Percentiles rank a stretch among this genome's conserved stretches.
These are phyloP conservation scores for Plenodomus biglobosus DNA, from an alignment of 2,329 filamentous ascomycete species.

Conservation along the genomic window DNA sequence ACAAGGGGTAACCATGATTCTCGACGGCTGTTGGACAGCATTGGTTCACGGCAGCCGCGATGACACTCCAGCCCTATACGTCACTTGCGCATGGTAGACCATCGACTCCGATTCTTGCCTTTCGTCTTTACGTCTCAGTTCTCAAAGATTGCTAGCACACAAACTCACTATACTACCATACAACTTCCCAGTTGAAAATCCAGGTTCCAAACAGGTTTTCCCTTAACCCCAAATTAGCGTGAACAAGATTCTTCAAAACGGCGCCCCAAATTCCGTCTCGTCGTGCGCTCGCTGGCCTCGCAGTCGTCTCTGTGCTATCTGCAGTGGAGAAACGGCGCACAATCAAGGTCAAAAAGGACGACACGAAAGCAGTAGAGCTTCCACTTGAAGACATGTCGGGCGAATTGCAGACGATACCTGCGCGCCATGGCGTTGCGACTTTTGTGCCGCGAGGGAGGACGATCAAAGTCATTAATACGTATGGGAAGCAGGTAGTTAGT, in stretches of 20 bases:
- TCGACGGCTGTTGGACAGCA: slow-evolving; percentile 13
- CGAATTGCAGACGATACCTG: slow-evolving; percentile 51
- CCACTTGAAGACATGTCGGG: slow-evolving; percentile 41
- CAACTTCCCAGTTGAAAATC: background rate
- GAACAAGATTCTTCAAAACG: slow-evolving; percentile 24
- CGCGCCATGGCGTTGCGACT: slow-evolving; percentile 53
- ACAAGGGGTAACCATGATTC: slow-evolving; percentile 26
- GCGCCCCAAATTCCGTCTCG: slow-evolving; percentile 34
- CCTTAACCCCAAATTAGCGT: slow-evolving; percentile 5
- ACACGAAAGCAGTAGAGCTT: slow-evolving; percentile 12
- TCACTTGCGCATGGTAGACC: slow-evolving; percentile 16
- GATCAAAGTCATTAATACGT: slow-evolving; percentile 55
- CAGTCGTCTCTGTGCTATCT: slow-evolving; percentile 37
- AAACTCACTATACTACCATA: background rate
- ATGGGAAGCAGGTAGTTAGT: slow-evolving; percentile 54
- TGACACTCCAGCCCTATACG: slow-evolving; percentile 13
- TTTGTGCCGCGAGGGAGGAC: slow-evolving; percentile 53
- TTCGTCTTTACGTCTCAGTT: slow-evolving; percentile 7
- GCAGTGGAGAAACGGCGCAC: slow-evolving; percentile 38
- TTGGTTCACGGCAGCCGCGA: slow-evolving; percentile 5
- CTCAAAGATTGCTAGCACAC: slow-evolving; percentile 4
- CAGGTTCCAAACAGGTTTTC: background rate
- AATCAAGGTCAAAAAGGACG: slow-evolving; percentile 6
- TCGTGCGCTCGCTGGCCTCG: slow-evolving; percentile 41
- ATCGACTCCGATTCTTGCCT: slow-evolving; percentile 6